Evolutionary conservation across 768 basidiomycete genomes (phyloP).

Genomic region (Multifurca ochricompacta): DNA sequence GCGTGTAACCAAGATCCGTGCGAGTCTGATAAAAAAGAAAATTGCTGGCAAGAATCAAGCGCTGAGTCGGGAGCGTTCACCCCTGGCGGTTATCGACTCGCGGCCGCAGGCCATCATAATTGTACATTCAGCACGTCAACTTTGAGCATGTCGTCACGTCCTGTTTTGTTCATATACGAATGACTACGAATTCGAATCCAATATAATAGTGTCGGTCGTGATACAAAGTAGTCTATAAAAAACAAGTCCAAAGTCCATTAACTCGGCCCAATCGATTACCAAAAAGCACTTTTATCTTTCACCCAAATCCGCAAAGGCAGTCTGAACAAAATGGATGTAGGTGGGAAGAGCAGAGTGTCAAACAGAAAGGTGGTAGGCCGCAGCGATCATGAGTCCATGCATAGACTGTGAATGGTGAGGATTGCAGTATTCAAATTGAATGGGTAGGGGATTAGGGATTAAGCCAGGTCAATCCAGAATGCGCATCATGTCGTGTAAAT

Average conservation of each 20-base stretch:
- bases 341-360: not conserved
- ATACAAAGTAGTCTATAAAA: constrained; percentile 11
- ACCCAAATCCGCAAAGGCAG: not conserved
- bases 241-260: constrained; percentile 2
- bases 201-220: constrained; percentile 8
- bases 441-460: constrained; percentile 2
- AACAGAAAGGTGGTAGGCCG: not conserved
- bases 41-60: too few species aligned
- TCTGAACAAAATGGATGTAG: not conserved
- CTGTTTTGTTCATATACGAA: too few species aligned
- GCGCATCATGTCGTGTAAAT: constrained; percentile 17
- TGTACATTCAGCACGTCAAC: too few species aligned
- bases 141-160: too few species aligned
- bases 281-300: not conserved
- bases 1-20: too few species aligned
- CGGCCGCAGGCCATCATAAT: too few species aligned
- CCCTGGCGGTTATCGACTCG: too few species aligned
- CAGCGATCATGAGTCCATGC: not conserved
- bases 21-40: too few species aligned
- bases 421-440: constrained; percentile 7
- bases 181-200: constrained; percentile 20
- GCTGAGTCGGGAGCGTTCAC: too few species aligned
- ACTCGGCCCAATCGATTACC: not conserved
- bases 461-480: constrained; percentile 6
- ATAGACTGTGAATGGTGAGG: constrained; percentile 4